Evolutionary conservation across 129 eudicot species (phyloP), one percentile per base, ranked within the genome.

Genomic region (Arctium minus): DNA sequence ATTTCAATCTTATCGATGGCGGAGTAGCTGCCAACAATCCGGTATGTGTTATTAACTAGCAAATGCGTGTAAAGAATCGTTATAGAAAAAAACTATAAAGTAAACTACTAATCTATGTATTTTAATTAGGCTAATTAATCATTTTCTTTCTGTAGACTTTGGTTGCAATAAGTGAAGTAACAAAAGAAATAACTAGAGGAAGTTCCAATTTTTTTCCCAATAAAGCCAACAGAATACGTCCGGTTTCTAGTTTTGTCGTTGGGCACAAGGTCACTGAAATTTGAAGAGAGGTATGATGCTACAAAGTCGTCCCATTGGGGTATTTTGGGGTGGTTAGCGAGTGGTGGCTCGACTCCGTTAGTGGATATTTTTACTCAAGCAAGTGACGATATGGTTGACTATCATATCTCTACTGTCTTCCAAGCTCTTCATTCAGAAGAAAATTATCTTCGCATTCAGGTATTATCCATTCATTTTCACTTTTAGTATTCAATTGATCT

Each of bases 371-470:
- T 86, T 75, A 69, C 33, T 60, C 85, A 90, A 44, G 82, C 91
- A 11, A 76, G 90, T 29, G 77, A 73, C 27, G 27, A 22, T 22
- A 22, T 22, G 27, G 27, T 22, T 22, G 27, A 22, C 27, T 22
- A 22, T 22, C 27, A 22, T 22, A 22, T 22, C 27, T 22, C 27
- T 75, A 62, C 83, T 0, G 72, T 86, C 5, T 88, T 90, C 62
- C 83, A 90, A 74, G 78, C 94, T 17, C 84, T 80, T 69, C 70
- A 82, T 30, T 83, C 86, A 12, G 73, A 81, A 29, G 82, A 79
- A 27, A 74, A 79, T 48, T 90, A 90, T 77, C 87, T 88, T 76
- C 87, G 90, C 9, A 81, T 90, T 33, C 90, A 90, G 79, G 93
- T 90, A 85, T 31, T 11, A 3, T 1, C 0, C 33, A 17, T 72